These are phyloP conservation scores for Trichosanthes cucumerina DNA, from an alignment of 306 rosid genomes.

Conservation along the genomic window DNA sequence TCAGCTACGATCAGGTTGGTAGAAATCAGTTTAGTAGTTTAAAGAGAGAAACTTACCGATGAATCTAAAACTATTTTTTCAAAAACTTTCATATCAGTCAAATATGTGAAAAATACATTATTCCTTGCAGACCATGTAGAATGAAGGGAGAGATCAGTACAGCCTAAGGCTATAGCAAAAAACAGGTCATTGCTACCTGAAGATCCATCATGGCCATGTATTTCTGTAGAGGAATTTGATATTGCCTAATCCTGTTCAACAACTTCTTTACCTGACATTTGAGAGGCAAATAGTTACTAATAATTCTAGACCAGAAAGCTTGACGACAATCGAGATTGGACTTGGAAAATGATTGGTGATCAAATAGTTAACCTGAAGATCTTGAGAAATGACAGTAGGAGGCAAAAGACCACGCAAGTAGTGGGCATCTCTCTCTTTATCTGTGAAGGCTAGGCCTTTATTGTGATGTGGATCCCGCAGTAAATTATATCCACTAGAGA, in stretches of 20 bases:
- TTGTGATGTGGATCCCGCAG: constrained; percentile 85
- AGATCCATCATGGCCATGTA: constrained; percentile 95
- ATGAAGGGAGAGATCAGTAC: neutral
- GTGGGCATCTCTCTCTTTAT: constrained; percentile 84
- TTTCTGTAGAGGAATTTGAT: constrained; percentile 80
- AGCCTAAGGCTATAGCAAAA: no score
- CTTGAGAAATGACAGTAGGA: constrained; percentile 60
- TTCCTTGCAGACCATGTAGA: neutral
- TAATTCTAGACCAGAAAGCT: neutral
- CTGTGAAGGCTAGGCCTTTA: constrained; percentile 87
- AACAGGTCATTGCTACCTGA: constrained; percentile 44
- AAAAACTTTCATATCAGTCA: neutral
- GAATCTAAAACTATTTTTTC: neutral
- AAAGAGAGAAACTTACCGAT: neutral
- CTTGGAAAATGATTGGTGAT: neutral
- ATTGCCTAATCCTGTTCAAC: constrained; percentile 55
- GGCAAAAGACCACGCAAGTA: constrained; percentile 91
- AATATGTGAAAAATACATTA: neutral
- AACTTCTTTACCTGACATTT: constrained; percentile 59
- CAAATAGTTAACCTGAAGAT: constrained; percentile 57
- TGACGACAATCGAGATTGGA: neutral
- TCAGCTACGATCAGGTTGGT: no score
- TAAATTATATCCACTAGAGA: constrained; percentile 59
- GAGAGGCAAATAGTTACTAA: neutral
- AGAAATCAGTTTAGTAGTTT: neutral